Percentiles rank a stretch among this genome's conserved stretches.
Conservation (phyloP, 2,329 filamentous ascomycete species). For the Trichoderma aggressivum region DNA sequence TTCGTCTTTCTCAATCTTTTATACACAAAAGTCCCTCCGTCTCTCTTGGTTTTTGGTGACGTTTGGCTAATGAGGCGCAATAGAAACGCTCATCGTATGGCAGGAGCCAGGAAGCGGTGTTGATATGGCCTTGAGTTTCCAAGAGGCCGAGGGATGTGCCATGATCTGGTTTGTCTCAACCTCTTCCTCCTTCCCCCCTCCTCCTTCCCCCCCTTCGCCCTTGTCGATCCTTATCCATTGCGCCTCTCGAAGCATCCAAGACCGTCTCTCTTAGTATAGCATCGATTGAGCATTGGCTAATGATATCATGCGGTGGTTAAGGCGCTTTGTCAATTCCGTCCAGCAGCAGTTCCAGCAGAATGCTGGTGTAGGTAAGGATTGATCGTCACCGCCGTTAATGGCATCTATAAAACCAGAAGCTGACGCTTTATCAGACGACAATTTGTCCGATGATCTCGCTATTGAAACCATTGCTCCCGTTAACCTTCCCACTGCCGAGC, state of each 20-base stretch:
- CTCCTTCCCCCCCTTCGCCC: not conserved
- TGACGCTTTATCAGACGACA: constrained; percentile 61
- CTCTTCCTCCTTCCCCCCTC: not conserved
- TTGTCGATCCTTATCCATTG: not conserved
- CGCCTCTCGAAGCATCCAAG: not conserved
- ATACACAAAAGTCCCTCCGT: not conserved
- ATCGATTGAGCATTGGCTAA: not conserved
- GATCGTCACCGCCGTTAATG: not conserved
- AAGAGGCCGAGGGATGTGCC: constrained; percentile 91
- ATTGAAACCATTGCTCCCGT: constrained; percentile 71
- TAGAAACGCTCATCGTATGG: constrained; percentile 98
- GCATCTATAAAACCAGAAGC: not conserved
- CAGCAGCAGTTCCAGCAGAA: constrained; percentile 69
- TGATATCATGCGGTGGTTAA: constrained; percentile 34
- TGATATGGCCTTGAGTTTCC: constrained; percentile 97
- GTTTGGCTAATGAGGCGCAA: constrained; percentile 23
- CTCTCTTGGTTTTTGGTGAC: constrained; percentile 12
- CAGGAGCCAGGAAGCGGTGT: constrained; percentile 79
- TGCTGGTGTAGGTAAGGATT: constrained; percentile 55
- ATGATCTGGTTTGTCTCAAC: constrained; percentile 70
- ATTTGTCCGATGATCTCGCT: constrained; percentile 77
- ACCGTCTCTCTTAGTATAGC: not conserved
- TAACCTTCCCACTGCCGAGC: constrained; percentile 71
- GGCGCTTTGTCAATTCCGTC: constrained; percentile 86
- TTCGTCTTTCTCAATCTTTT: not conserved